A percentile compares a stretch with the other conserved stretches of the same genome.
These are phyloP conservation scores for Schizochytrium sp. DNA, from an alignment of 108 stramenopile species.

Conservation along the genomic window DNA sequence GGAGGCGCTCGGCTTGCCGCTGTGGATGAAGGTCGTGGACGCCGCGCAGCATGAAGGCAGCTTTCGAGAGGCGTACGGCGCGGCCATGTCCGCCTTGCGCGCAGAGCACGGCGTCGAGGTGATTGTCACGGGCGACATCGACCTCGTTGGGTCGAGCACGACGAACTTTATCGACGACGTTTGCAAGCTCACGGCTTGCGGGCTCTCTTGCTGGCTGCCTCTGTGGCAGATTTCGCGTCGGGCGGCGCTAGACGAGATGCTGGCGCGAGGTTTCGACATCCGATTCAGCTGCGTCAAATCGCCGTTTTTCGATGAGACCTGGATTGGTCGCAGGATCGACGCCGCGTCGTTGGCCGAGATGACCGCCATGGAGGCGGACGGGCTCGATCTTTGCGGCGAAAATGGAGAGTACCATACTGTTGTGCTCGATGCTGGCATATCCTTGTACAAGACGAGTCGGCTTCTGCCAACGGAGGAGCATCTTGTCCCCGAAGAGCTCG, in stretches of 20 bases:
- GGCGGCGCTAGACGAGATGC: neutral
- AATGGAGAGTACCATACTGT: conserved; percentile 7
- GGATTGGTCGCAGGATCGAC: neutral
- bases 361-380: neutral
- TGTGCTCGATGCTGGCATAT: neutral
- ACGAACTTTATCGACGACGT: neutral
- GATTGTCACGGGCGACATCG: conserved; percentile 8
- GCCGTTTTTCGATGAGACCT: neutral
- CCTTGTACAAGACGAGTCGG: neutral
- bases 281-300: neutral
- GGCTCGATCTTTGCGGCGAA: conserved; percentile 11
- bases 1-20: neutral
- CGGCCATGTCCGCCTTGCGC: neutral
- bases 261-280: neutral
- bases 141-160: neutral
- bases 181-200: neutral
- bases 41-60: neutral
- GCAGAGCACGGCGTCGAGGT: neutral
- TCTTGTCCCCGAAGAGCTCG: neutral
- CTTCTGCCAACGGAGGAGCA: neutral
- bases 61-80: neutral
- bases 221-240: neutral
- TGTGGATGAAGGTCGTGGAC: neutral
- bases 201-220: neutral
- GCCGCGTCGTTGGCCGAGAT: neutral